Evolutionary conservation across 164 flowering plant species (phyloP), one percentile per base, ranked within the genome.

Genomic region (Magnolia kwangsiensis): DNA sequence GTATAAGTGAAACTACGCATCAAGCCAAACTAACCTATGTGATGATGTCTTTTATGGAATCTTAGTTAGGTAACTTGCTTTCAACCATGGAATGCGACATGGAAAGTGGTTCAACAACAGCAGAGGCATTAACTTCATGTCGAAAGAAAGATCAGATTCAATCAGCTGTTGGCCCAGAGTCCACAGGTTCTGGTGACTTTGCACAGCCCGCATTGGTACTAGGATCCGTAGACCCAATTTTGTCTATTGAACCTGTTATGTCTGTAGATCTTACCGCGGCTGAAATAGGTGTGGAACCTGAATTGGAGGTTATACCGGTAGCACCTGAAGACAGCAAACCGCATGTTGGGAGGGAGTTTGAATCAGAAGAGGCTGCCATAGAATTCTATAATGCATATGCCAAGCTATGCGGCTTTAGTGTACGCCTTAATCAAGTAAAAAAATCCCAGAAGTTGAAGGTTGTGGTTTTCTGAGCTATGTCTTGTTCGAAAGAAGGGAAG

Each of bases 401-500:
- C 20, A 65, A 65, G 11, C 14, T 27, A 8, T 65, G 68, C 9
- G 68, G 68, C 24, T 65, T 65, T 23, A 65, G 68, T 6, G 16
- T 65, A 24, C 68, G 68, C 20, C 24, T 21, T 10, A 65, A 65
- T 65, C 29, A 27, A 23, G 20, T 65, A 21, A 11, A 20, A 3
- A 65, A 65, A 14, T 65, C 68, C 29, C 68, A 65, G 29, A 65
- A 24, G 29, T 21, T 27, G 29, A 20, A 27, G 24, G 68, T 21
- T 10, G 29, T 55, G 61, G 61, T 65, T 10, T 65, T 21, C 29
- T 37, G 68, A 65, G 68, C 14, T 13, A 27, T 65, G 24, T 65
- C 68, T 65, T 65, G 68, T 65, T 65, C 68, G 11, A 65, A 65
- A 65, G 68, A 65, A 65, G 68, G 68, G 14, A 65, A 65, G 29